Base-by-base conservation (phyloP, 2,329 filamentous ascomycete species). In the Cercospora sesami region DNA sequence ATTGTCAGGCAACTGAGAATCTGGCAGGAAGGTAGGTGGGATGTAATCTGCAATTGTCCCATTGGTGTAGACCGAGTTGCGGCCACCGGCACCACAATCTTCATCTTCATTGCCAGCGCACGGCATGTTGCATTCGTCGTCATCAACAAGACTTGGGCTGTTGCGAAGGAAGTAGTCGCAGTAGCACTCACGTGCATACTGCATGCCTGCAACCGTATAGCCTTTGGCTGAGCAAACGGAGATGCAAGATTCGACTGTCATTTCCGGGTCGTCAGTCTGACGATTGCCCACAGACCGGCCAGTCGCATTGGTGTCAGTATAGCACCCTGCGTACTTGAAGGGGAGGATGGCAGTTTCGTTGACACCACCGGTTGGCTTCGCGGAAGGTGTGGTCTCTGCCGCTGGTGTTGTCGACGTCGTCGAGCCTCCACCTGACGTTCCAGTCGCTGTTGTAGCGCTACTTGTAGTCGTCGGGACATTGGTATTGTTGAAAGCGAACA, bases 131-230 rank as follows among this genome's bases (percentile, higher is more conserved):
- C 77, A 79, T 7, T 77, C 68, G 8, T 63, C 57, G 39, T 74
- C 68, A 10, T 66, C 63, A 59, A 72, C 21, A 64, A 64, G 9
- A 63, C 68, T 63, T 66, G 77, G 69, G 23, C 70, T 73, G 21
- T 71, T 73, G 51, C 68, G 72, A 6, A 79, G 48, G 6, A 65
- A 65, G 61, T 77, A 74, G 16, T 76, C 77, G 64, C 78, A 79
- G 71, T 71, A 79, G 69, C 78, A 79, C 61, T 79, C 70, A 16
- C 65, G 68, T 0, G 72, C 72, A 51, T 73, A 78, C 55, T 79
- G 75, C 39, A 78, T 68, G 18, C 77, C 78, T 21, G 78, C 77
- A 33, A 79, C 74, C 6, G 69, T 71, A 68, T 76, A 80, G 8
- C 78, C 77, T 7, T 71, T 68, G 4, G 64, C 61, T 16, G 68